These are phyloP conservation scores for Serendipita sp. DNA, from an alignment of 1,284 basidiomycete species.

Conservation along the genomic window DNA sequence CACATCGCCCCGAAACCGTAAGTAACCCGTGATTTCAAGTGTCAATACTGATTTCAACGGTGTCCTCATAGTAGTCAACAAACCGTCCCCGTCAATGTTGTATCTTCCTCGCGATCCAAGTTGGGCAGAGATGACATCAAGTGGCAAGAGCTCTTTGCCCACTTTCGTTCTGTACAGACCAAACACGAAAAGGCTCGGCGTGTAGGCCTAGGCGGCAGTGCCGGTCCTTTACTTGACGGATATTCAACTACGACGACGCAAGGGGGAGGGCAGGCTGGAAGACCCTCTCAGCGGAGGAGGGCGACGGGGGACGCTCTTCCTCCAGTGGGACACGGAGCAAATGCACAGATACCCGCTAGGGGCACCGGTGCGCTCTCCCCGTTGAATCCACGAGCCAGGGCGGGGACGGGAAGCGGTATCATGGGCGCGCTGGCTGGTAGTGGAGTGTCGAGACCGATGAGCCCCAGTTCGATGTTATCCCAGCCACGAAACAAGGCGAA, in stretches of 20 bases:
- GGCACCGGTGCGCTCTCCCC: conserved; percentile 44
- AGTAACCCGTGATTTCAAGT: conserved; percentile 16
- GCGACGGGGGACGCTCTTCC: conserved; percentile 35
- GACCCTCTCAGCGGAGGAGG: conserved; percentile 39
- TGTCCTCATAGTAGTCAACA: not conserved
- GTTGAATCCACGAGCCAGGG: conserved; percentile 51
- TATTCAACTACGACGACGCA: conserved; percentile 20
- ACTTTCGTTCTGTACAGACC: conserved; percentile 71
- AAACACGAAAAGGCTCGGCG: conserved; percentile 79
- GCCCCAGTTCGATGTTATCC: not conserved
- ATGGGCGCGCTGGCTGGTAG: not conserved
- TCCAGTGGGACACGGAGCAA: conserved; percentile 16
- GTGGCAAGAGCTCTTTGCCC: conserved; percentile 80
- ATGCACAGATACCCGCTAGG: conserved; percentile 20
- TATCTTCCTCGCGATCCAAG: conserved; percentile 48
- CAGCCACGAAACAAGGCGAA: not conserved
- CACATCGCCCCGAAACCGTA: conserved; percentile 76
- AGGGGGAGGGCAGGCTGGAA: conserved; percentile 13
- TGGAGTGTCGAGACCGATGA: not conserved
- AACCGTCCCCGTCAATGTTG: conserved; percentile 5
- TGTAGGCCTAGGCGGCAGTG: conserved; percentile 42
- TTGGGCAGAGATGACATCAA: conserved; percentile 78
- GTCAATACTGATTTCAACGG: conserved; percentile 18
- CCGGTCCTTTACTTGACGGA: conserved; percentile 26
- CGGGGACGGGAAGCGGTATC: not conserved